phyloP scores from a whole-genome alignment of 2,329 filamentous ascomycete genomes.

The Clarireedia homoeocarpa region DNA sequence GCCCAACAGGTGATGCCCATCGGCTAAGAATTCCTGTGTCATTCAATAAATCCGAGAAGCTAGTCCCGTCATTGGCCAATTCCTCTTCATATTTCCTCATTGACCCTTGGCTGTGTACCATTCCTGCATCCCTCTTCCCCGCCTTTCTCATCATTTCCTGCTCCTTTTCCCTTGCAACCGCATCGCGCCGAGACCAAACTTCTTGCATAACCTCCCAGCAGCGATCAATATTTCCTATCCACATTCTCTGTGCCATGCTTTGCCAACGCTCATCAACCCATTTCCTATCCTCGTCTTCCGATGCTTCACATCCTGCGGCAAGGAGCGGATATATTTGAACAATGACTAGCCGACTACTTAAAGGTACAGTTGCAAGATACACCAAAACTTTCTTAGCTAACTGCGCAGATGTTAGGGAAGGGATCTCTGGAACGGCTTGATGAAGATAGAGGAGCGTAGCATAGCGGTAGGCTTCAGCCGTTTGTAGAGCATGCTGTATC shows the following conservation, averaged over 20 bases:
- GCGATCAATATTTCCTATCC: slow-evolving; percentile 60
- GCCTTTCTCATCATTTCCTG: slow-evolving; percentile 15
- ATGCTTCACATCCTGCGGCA: slow-evolving; percentile 57
- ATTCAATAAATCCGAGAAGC: slow-evolving; percentile 26
- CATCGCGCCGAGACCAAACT: slow-evolving; percentile 58
- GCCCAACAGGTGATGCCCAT: neutral
- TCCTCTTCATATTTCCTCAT: slow-evolving; percentile 28
- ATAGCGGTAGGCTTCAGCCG: slow-evolving; percentile 59
- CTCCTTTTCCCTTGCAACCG: slow-evolving; percentile 24
- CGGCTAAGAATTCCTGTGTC: slow-evolving; percentile 19
- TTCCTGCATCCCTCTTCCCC: slow-evolving; percentile 11
- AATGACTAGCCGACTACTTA: slow-evolving; percentile 54
- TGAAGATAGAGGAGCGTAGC: slow-evolving; percentile 60
- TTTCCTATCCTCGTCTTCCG: slow-evolving; percentile 48
- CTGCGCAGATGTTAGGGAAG: slow-evolving; percentile 46
- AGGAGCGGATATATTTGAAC: slow-evolving; percentile 64
- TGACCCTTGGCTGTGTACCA: slow-evolving; percentile 3
- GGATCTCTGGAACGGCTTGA: slow-evolving; percentile 61
- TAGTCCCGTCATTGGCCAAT: slow-evolving; percentile 22
- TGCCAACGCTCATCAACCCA: slow-evolving; percentile 59
- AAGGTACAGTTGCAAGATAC: slow-evolving; percentile 54
- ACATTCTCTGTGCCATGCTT: slow-evolving; percentile 51
- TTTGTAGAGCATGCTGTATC: slow-evolving; percentile 57
- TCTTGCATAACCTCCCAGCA: slow-evolving; percentile 57
- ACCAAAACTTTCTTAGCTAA: slow-evolving; percentile 55